These are phyloP conservation scores for Zygosaccharomyces lentus DNA, from an alignment of 805 yeast genomes.

Conservation along the genomic window DNA sequence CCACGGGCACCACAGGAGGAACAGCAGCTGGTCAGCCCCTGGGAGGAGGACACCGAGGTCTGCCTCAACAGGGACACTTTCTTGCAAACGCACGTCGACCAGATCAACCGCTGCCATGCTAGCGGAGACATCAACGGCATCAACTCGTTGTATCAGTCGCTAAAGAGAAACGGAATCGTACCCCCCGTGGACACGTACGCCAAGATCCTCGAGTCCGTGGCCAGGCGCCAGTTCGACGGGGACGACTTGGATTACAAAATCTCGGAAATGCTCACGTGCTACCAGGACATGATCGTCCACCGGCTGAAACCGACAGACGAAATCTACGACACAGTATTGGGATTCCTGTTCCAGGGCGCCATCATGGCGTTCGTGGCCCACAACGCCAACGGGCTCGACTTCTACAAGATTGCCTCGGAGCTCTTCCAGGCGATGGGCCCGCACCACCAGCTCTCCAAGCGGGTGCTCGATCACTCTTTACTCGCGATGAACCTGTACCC, in stretches of 20 bases:
- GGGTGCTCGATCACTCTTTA: conserved; percentile 43
- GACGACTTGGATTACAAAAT: conserved; percentile 55
- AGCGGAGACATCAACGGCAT: conserved; percentile 34
- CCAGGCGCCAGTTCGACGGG: conserved; percentile 46
- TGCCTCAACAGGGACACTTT: conserved; percentile 32
- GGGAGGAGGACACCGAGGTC: conserved; percentile 34
- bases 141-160: conserved; percentile 38
- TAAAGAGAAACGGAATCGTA: conserved; percentile 40
- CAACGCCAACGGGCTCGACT: conserved; percentile 42
- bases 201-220: conserved; percentile 51
- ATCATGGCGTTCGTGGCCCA: conserved; percentile 38
- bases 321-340: conserved; percentile 52
- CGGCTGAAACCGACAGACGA: conserved; percentile 51
- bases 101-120: conserved; percentile 31
- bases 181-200: conserved; percentile 54
- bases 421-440: conserved; percentile 40
- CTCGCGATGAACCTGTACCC: conserved; percentile 44
- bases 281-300: conserved; percentile 58
- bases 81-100: conserved; percentile 28
- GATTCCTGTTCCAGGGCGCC: conserved; percentile 48
- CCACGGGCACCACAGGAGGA: not conserved
- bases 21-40: conserved; percentile 15
- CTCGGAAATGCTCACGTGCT: conserved; percentile 59
- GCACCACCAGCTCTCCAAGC: conserved; percentile 42
- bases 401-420: conserved; percentile 48